Evolutionary conservation across 345 rosid species (phyloP), one percentile per base, ranked within the genome.

Genomic region (Barbarea vulgaris): DNA sequence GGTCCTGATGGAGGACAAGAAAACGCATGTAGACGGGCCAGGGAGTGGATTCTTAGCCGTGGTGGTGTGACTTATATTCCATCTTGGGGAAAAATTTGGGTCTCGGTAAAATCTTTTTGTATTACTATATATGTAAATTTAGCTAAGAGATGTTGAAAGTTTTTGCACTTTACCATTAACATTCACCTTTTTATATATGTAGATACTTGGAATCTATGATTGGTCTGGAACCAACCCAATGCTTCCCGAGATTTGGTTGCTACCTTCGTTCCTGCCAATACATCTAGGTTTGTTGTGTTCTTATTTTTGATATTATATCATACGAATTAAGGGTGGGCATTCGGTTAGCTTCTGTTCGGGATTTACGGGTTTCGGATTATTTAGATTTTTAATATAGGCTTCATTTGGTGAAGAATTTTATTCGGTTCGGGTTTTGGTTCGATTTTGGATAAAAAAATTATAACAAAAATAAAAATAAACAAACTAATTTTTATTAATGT

Each of bases 81-180:
- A 0, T 84, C 95, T 1, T 91, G 95, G 97, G 97, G 95, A 13
- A 91, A 91, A 79, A 55, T 85, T 70, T 91, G 89, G 93, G 86
- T 91, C 28, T 83, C 95, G 3, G 91, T 90, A 81, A 5, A 27
- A 36, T 30, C 15, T 18, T 47, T 47, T 5, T n/a, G 7, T 22
- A 62, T 0, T 27, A n/a, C n/a, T n/a, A n/a, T n/a, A 28, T 24
- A 46, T 22, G 41, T 28, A 14, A 22, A 42, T 58, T 30, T 59
- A 12, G 9, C 10, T 59, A 34, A 19, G 28, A 55, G 30, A 56
- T 19, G 15, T 57, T 17, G 1, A 28, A 17, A 5, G 0, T 17
- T 28, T 9, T 10, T 15, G 9, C 1, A 13, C 5, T 27, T 24
- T 5, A 4, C 52, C 8, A 30, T 57, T 36, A 48, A 17, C 10